Conservation (phyloP, 106 monocot genomes). For the Dactylorhiza incarnata region DNA sequence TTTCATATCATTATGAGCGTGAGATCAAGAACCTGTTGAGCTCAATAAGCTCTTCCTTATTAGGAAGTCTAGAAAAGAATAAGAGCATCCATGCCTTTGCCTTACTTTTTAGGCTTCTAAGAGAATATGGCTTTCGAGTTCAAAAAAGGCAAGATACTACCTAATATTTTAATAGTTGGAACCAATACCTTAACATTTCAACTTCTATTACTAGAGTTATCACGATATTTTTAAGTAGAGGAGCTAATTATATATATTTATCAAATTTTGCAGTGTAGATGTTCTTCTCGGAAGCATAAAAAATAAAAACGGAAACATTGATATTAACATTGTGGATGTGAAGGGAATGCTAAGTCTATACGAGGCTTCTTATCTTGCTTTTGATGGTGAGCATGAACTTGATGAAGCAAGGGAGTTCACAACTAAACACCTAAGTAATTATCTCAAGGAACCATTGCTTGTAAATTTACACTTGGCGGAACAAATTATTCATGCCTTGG, state of each 20-base stretch:
- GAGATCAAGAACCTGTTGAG: too few relatives aligned
- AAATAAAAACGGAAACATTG: slow-evolving; percentile 11
- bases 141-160: too few relatives aligned
- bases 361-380: slow-evolving; percentile 29
- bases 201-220: too few relatives aligned
- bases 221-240: too few relatives aligned
- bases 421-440: slow-evolving; percentile 3
- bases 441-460: background rate
- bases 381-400: slow-evolving; percentile 20
- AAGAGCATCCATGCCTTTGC: too few relatives aligned
- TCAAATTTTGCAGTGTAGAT: background rate
- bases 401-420: slow-evolving; percentile 28
- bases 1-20: too few relatives aligned
- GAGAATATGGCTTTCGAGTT: too few relatives aligned
- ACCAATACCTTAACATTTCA: too few relatives aligned
- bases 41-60: too few relatives aligned
- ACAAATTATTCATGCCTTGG: slow-evolving; percentile 23
- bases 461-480: background rate
- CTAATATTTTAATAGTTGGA: too few relatives aligned
- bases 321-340: background rate
- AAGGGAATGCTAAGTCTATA: slow-evolving; percentile 36
- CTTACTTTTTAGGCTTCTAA: too few relatives aligned
- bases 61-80: too few relatives aligned
- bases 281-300: slow-evolving; percentile 12
- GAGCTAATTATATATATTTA: background rate